Evolutionary conservation across 108 stramenopile species (phyloP).

Genomic region (Stephanodiscus triporus): DNA sequence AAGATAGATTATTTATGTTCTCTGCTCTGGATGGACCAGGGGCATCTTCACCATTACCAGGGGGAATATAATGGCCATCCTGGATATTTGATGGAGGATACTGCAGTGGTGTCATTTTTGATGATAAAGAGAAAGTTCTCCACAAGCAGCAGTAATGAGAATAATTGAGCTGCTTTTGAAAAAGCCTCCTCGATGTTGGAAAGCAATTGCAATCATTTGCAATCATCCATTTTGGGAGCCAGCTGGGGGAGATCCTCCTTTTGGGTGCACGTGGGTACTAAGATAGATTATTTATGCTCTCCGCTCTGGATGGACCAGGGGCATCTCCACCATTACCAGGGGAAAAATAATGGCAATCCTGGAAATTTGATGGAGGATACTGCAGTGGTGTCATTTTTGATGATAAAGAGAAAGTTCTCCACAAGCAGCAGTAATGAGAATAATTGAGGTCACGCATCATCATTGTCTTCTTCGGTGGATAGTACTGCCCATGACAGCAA

Average conservation of each 20-base stretch:
- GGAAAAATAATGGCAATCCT: not conserved
- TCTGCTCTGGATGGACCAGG: constrained; percentile 2
- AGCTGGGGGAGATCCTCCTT: not conserved
- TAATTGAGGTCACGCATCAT: not conserved
- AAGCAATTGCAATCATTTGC: not conserved
- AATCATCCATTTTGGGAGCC: not conserved
- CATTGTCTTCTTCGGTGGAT: not conserved
- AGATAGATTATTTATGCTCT: not conserved
- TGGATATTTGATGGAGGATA: not conserved
- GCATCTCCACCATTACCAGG: not conserved
- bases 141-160: not conserved
- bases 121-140: not conserved
- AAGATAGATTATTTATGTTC: not conserved
- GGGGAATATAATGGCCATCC: not conserved
- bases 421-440: not conserved
- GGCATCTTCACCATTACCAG: not conserved
- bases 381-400: not conserved
- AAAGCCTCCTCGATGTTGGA: not conserved
- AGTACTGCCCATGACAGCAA: not conserved
- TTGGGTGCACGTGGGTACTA: not conserved
- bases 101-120: not conserved
- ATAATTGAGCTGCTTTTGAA: not conserved
- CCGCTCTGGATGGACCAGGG: constrained; percentile 5
- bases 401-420: not conserved
- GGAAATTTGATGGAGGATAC: not conserved